A percentile compares a stretch with the other conserved stretches of the same genome.
Conservation (phyloP, 163 green algal species). For the Chlamydomonas reinhardtii region DNA sequence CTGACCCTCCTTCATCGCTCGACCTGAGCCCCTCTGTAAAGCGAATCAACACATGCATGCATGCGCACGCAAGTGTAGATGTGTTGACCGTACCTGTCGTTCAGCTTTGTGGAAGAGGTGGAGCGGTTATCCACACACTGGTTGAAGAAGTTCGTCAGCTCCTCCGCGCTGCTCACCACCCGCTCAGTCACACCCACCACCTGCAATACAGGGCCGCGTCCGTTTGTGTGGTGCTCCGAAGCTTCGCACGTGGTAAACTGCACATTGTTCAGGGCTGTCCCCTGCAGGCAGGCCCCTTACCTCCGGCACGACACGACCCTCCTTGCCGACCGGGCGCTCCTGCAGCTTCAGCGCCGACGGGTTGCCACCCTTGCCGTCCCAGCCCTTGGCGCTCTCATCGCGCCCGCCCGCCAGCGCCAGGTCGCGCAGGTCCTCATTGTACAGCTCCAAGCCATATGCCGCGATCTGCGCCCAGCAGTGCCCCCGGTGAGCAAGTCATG, state of each 20-base stretch:
- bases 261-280: too few species aligned
- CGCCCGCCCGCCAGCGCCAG: slow-evolving; percentile 53
- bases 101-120: slow-evolving; percentile 62
- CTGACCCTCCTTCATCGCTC: too few species aligned
- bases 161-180: slow-evolving; percentile 23
- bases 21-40: too few species aligned
- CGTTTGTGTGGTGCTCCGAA: too few species aligned
- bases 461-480: slow-evolving; percentile 17
- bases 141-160: slow-evolving; percentile 62
- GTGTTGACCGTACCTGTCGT: slow-evolving; percentile 50
- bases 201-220: slow-evolving; percentile 30
- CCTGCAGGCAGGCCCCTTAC: neutral
- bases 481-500: too few species aligned
- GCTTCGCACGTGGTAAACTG: too few species aligned
- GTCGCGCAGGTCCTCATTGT: slow-evolving; percentile 82
- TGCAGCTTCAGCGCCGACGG: slow-evolving; percentile 54
- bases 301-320: slow-evolving; percentile 67
- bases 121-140: slow-evolving; percentile 70
- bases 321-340: slow-evolving; percentile 66
- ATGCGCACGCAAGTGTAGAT: too few species aligned
- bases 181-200: slow-evolving; percentile 63
- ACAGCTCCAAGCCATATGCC: slow-evolving; percentile 76
- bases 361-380: slow-evolving; percentile 48
- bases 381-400: slow-evolving; percentile 54
- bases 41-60: too few species aligned